phyloP scores from a whole-genome alignment of 1,139 yeast species.

The Arxiozyma heterogenica region DNA sequence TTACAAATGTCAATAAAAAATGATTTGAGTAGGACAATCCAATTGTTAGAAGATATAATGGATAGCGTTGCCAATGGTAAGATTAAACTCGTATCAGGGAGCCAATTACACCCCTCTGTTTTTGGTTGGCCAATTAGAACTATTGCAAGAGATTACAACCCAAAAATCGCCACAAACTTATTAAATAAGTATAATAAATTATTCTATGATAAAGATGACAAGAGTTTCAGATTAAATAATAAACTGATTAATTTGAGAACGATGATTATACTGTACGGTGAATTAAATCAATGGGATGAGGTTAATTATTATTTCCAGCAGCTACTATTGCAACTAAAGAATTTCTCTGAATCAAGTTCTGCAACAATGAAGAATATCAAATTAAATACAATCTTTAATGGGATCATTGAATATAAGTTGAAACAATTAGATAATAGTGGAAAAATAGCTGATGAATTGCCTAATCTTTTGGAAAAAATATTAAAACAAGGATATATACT shows the following conservation, averaged over 20 bases:
- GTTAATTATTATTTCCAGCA: constrained; percentile 16
- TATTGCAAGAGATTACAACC: constrained; percentile 25
- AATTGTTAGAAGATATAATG: constrained; percentile 27
- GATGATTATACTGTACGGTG: constrained; percentile 27
- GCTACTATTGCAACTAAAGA: not conserved
- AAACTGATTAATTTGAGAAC: constrained; percentile 29
- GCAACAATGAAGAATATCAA: constrained; percentile 21
- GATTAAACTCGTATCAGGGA: constrained; percentile 13
- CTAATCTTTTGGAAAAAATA: constrained; percentile 27
- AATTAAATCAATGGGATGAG: constrained; percentile 30
- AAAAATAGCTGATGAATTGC: constrained; percentile 21
- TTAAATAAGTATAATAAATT: constrained; percentile 26
- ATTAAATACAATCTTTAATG: constrained; percentile 20
- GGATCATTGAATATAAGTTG: constrained; percentile 28
- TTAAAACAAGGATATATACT: constrained; percentile 32
- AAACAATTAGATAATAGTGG: constrained; percentile 15
- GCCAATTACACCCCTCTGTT: constrained; percentile 27
- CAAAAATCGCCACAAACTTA: constrained; percentile 28
- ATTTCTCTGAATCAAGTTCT: constrained; percentile 5
- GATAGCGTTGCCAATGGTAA: constrained; percentile 20
- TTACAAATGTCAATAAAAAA: constrained; percentile 30
- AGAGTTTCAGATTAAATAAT: constrained; percentile 10
- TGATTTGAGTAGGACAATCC: constrained; percentile 24
- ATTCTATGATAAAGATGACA: constrained; percentile 20
- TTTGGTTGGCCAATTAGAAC: constrained; percentile 31